Conservation (phyloP, 2,329 filamentous ascomycete species). For the Leptographium wingfieldii region DNA sequence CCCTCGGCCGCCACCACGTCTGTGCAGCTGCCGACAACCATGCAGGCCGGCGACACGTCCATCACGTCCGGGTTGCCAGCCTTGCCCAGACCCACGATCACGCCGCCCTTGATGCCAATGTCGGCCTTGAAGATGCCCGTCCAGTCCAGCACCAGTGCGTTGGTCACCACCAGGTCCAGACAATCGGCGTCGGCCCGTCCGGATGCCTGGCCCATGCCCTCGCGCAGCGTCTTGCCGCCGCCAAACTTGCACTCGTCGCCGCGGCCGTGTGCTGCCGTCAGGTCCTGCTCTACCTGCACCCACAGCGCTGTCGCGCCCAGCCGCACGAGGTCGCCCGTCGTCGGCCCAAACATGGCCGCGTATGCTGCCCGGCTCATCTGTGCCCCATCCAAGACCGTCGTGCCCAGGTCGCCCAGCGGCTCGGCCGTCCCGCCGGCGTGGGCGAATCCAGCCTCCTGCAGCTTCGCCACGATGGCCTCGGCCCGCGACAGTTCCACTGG, state of each 20-base stretch:
- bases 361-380: conserved; percentile 71
- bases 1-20: conserved; percentile 87
- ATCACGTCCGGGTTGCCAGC: conserved; percentile 96
- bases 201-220: conserved; percentile 90
- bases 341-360: conserved; percentile 83
- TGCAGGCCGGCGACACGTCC: conserved; percentile 58
- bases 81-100: conserved; percentile 84
- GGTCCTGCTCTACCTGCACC: conserved; percentile 79
- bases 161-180: conserved; percentile 77
- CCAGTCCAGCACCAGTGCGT: conserved; percentile 84
- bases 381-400: conserved; percentile 48
- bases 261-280: conserved; percentile 47
- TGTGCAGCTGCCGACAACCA: conserved; percentile 79
- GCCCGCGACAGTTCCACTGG: conserved; percentile 50
- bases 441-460: conserved; percentile 65
- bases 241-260: conserved; percentile 95
- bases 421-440: conserved; percentile 50
- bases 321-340: conserved; percentile 72
- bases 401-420: conserved; percentile 34
- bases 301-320: conserved; percentile 78
- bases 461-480: conserved; percentile 51
- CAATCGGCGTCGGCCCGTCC: conserved; percentile 59
- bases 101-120: conserved; percentile 79
- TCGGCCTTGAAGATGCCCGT: conserved; percentile 93
- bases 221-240: conserved; percentile 82